Conservation (phyloP, 2,329 filamentous ascomycete genomes). For the Clathrospora elynae region DNA sequence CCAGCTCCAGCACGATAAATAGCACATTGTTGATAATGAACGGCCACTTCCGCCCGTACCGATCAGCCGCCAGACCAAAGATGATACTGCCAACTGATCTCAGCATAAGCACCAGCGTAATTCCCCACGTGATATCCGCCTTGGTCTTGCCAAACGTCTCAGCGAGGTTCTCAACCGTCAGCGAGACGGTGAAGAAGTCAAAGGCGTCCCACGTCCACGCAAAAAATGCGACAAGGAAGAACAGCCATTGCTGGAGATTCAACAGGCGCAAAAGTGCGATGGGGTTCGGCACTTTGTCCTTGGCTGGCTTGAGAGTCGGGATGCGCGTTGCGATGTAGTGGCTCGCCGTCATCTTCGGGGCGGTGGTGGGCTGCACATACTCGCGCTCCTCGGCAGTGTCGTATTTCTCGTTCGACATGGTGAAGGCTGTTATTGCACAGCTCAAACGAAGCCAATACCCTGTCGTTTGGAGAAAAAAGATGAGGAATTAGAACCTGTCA, state of each 20-base stretch:
- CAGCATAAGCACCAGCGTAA: slow-evolving; percentile 60
- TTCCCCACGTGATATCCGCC: slow-evolving; percentile 65
- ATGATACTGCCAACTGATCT: slow-evolving; percentile 63
- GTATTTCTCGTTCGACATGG: slow-evolving; percentile 32
- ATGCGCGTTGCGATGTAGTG: slow-evolving; percentile 61
- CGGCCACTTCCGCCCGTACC: slow-evolving; percentile 61
- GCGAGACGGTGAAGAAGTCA: slow-evolving; percentile 66
- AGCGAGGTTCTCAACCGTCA: slow-evolving; percentile 61
- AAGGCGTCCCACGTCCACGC: slow-evolving; percentile 59
- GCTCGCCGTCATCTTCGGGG: slow-evolving; percentile 36
- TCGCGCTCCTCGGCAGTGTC: slow-evolving; percentile 21
- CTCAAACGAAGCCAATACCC: not conserved
- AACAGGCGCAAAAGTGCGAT: slow-evolving; percentile 58
- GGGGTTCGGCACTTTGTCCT: slow-evolving; percentile 60
- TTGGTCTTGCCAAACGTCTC: slow-evolving; percentile 59
- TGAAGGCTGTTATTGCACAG: not conserved
- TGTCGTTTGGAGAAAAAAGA: not conserved
- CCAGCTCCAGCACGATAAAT: slow-evolving; percentile 66
- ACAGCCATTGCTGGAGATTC: slow-evolving; percentile 63
- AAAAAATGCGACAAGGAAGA: slow-evolving; percentile 56
- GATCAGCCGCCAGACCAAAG: slow-evolving; percentile 61
- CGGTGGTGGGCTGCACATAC: slow-evolving; percentile 9
- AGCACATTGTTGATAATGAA: slow-evolving; percentile 66
- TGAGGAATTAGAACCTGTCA: not conserved
- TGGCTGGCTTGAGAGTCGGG: slow-evolving; percentile 61